Conservation (phyloP, 106 monocot genomes). For the Acorus gramineus region DNA sequence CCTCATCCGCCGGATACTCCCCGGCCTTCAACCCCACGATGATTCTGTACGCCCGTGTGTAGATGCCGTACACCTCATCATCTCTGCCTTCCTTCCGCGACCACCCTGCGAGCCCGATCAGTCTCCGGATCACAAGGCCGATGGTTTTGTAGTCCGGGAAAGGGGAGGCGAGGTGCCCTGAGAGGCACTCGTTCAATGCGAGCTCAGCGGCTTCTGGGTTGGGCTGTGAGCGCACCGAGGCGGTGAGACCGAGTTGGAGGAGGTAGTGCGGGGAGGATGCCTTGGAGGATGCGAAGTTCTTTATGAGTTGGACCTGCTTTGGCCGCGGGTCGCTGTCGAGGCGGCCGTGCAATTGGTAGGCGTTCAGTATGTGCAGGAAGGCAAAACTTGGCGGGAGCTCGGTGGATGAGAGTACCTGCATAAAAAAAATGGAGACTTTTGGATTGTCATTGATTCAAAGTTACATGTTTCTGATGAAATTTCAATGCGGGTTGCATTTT, state of each 20-base stretch:
- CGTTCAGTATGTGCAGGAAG: slow-evolving; percentile 67
- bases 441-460: not conserved
- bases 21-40: slow-evolving; percentile 68
- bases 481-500: not conserved
- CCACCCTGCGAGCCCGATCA: slow-evolving; percentile 29
- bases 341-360: slow-evolving; percentile 59
- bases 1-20: slow-evolving; percentile 71
- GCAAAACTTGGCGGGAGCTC: slow-evolving; percentile 11
- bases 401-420: slow-evolving; percentile 61
- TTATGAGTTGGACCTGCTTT: slow-evolving; percentile 70
- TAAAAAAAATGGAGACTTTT: not conserved
- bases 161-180: slow-evolving; percentile 42
- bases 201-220: slow-evolving; percentile 53
- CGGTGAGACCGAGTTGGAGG: slow-evolving; percentile 59
- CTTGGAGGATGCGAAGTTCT: slow-evolving; percentile 56
- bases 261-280: slow-evolving; percentile 44
- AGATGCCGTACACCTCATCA: slow-evolving; percentile 35
- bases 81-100: not conserved
- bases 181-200: slow-evolving; percentile 49
- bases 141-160: slow-evolving; percentile 57
- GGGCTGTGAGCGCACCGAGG: slow-evolving; percentile 31
- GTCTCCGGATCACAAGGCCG: slow-evolving; percentile 44
- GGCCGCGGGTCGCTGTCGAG: slow-evolving; percentile 21
- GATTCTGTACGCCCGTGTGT: slow-evolving; percentile 71
- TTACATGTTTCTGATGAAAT: not conserved